Conservation (phyloP, 2,329 filamentous ascomycete genomes). For the Penicillium digitatum region DNA sequence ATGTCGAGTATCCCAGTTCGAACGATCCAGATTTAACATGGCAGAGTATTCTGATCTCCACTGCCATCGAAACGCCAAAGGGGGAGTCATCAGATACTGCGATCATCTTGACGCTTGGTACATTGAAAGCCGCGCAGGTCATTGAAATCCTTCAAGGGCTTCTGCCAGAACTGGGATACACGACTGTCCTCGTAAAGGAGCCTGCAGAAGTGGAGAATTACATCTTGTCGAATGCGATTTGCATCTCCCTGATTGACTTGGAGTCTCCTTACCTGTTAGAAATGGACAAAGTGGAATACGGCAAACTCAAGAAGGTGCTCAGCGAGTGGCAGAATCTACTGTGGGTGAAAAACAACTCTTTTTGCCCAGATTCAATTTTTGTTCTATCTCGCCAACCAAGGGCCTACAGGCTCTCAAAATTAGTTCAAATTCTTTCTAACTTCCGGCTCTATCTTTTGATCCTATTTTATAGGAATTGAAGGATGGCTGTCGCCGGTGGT, state of each 20-base stretch:
- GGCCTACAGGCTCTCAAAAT: too few species aligned
- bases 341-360: too few species aligned
- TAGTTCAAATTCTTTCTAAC: too few species aligned
- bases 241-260: conserved; percentile 16
- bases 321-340: conserved; percentile 10
- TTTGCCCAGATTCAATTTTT: too few species aligned
- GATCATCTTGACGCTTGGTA: conserved; percentile 6
- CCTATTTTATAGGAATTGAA: too few species aligned
- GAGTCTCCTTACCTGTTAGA: conserved; percentile 4
- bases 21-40: conserved; percentile 14
- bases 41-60: conserved; percentile 23
- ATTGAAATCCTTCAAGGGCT: not conserved
- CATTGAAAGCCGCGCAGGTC: not conserved
- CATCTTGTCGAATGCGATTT: not conserved
- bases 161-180: not conserved
- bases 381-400: too few species aligned
- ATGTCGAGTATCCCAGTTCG: conserved; percentile 20
- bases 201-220: not conserved
- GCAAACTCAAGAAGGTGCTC: conserved; percentile 5
- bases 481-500: too few species aligned
- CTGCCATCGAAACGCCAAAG: conserved; percentile 2
- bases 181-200: not conserved
- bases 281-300: conserved; percentile 2
- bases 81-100: not conserved
- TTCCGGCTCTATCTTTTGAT: too few species aligned